Base-by-base conservation (phyloP, 1,284 basidiomycete genomes). In the Pseudomicrostroma phylloplanum region DNA sequence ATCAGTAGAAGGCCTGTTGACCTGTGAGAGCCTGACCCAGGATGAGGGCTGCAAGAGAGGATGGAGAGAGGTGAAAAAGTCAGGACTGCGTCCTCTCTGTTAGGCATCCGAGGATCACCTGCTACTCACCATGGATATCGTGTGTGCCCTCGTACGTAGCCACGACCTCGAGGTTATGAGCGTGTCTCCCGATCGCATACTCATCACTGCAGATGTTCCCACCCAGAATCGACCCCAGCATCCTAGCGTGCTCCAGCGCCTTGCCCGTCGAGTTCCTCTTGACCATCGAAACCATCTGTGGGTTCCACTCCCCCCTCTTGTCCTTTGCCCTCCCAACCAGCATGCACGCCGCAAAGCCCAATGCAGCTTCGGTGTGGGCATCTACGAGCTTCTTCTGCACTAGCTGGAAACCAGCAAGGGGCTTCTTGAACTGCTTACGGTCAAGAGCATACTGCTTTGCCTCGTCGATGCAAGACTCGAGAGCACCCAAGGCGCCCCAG, bases 181-280 rank as follows among this genome's bases (percentile, higher is more conserved):
- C 71, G 51, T 74, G 72, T 25, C 74, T 59, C 2, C 65, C 65
- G 3, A 57, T 60, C 12, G 59, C 58, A 59, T 76, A 76, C 64
- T 76, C 74, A 60, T 76, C 74, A 6, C 63, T 65, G 9, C 73
- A 89, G 72, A 71, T 71, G 42, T 76, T 76, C 17, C 74, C 74
- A 3, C 74, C 72, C 83, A 55, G 94, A 88, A 78, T 97, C 91
- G 96, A 81, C 57, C 21, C 88, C 43, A 76, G 63, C 15, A 60
- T 68, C 15, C 74, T 55, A 1, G 65, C 57, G 54, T 73, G 69
- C 36, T 66, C 56, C 19, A 74, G 81, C 0, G 92, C 92, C 81
- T 93, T 92, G 19, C 90, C 90, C 75, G 92, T 94, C 75, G 96
- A 97, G 79, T 97, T 97, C 68, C 91, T 85, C 84, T 98, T 98